Conservation (phyloP, 306 rosid genomes). For the Rosa lucieae region DNA sequence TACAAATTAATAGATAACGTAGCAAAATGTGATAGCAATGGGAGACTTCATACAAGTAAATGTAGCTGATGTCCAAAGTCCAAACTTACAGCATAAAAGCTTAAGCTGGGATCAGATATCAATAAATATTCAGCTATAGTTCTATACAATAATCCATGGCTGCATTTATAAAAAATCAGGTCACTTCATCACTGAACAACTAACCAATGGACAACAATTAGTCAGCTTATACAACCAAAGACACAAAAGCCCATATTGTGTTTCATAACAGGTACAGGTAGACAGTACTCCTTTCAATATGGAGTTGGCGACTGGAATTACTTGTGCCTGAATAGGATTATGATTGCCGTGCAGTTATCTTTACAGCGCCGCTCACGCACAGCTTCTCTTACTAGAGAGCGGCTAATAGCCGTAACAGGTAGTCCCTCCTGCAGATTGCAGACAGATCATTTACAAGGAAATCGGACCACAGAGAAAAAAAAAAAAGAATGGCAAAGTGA, state of each 20-base stretch:
- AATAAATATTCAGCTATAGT: not conserved
- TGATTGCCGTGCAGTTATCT: slow-evolving; percentile 84
- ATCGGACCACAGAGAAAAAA: not conserved
- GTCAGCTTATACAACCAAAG: not conserved
- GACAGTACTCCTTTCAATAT: not conserved
- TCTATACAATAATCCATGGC: not conserved
- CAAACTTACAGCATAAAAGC: not conserved
- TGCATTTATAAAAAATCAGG: not conserved
- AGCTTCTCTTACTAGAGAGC: slow-evolving; percentile 78
- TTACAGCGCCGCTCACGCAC: slow-evolving; percentile 82
- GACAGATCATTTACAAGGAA: not conserved
- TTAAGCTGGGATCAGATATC: not conserved
- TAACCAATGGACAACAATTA: not conserved
- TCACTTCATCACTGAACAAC: not conserved
- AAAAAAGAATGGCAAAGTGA: not conserved
- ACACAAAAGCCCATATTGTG: not conserved
- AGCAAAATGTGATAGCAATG: not conserved
- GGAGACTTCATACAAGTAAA: not conserved
- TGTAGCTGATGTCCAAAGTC: not conserved
- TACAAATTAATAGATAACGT: not conserved
- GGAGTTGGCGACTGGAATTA: slow-evolving; percentile 34
- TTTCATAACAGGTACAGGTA: not conserved
- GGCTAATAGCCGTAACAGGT: slow-evolving; percentile 59
- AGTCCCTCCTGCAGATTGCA: slow-evolving; percentile 58
- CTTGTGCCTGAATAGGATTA: slow-evolving; percentile 58